phyloP scores from a whole-genome alignment of 1,284 basidiomycete species.

The Trametes versicolor region DNA sequence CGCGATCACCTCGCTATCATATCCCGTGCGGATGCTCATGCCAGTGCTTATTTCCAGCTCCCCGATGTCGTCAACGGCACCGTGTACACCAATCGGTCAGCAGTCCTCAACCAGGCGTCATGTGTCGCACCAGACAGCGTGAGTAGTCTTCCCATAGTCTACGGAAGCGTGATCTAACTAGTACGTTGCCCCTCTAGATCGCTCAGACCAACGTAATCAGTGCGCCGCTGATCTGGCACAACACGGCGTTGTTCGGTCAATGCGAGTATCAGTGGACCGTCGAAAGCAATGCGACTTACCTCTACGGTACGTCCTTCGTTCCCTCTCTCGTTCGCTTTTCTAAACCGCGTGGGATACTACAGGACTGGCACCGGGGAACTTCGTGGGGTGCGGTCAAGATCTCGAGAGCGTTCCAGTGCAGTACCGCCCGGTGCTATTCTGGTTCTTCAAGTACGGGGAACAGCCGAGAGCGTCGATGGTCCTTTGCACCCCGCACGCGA shows the following conservation, averaged over 20 bases:
- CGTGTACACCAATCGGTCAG: constrained; percentile 54
- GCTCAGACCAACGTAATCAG: constrained; percentile 42
- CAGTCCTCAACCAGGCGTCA: constrained; percentile 53
- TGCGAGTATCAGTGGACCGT: constrained; percentile 55
- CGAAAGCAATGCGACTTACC: constrained; percentile 46
- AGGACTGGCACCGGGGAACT: constrained; percentile 25
- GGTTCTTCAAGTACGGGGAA: constrained; percentile 60
- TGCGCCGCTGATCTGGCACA: constrained; percentile 51
- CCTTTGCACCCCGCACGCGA: constrained; percentile 55
- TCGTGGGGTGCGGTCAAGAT: constrained; percentile 22
- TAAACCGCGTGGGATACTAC: background rate
- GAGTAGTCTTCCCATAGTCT: background rate
- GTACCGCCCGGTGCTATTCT: constrained; percentile 61
- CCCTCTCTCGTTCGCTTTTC: too few relatives aligned
- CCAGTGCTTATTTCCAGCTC: constrained; percentile 25
- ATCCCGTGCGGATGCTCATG: background rate
- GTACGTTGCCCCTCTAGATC: background rate
- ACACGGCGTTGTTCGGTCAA: constrained; percentile 49
- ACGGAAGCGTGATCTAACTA: background rate
- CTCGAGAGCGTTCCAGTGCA: constrained; percentile 40
- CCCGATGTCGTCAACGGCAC: constrained; percentile 48
- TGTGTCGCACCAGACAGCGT: constrained; percentile 50
- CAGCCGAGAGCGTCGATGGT: constrained; percentile 51
- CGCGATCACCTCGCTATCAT: background rate
- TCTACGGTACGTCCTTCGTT: constrained; percentile 49